These are phyloP conservation scores for Lumnitzera littorea DNA, from an alignment of 345 rosid species.

Conservation along the genomic window DNA sequence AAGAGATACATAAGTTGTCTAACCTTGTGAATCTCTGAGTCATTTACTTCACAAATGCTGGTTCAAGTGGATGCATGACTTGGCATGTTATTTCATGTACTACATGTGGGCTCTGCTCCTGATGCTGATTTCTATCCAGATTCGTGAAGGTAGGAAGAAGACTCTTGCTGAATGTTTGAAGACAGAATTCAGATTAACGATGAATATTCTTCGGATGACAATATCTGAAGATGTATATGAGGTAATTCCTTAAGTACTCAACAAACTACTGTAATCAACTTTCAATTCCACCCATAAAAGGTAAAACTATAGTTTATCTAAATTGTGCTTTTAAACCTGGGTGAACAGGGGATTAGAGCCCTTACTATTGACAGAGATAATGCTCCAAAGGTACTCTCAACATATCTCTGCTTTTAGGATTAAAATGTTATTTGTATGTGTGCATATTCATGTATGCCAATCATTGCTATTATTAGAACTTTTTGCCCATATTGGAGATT, in stretches of 20 bases:
- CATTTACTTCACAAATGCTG: no score
- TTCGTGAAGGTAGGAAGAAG: constrained; percentile 81
- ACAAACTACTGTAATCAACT: neutral
- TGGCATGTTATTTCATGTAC: neutral
- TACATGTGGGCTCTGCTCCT: neutral
- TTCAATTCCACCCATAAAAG: no score
- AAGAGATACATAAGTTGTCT: no score
- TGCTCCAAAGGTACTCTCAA: constrained; percentile 65
- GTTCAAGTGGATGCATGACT: no score
- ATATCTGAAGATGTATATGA: constrained; percentile 80
- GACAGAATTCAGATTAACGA: constrained; percentile 78
- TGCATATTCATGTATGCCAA: no score
- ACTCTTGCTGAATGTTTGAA: constrained; percentile 59
- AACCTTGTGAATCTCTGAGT: no score
- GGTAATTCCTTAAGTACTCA: constrained; percentile 26
- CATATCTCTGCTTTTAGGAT: neutral
- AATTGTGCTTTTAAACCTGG: neutral
- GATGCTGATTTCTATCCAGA: constrained; percentile 27
- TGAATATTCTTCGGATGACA: constrained; percentile 48
- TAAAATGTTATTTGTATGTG: no score
- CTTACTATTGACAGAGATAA: constrained; percentile 86
- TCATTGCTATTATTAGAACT: no score
- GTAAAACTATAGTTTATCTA: no score
- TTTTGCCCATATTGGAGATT: no score
- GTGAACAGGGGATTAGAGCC: constrained; percentile 78